These are phyloP conservation scores for Lasiodiplodia citricola DNA, from an alignment of 2,329 filamentous ascomycete species.

Conservation along the genomic window DNA sequence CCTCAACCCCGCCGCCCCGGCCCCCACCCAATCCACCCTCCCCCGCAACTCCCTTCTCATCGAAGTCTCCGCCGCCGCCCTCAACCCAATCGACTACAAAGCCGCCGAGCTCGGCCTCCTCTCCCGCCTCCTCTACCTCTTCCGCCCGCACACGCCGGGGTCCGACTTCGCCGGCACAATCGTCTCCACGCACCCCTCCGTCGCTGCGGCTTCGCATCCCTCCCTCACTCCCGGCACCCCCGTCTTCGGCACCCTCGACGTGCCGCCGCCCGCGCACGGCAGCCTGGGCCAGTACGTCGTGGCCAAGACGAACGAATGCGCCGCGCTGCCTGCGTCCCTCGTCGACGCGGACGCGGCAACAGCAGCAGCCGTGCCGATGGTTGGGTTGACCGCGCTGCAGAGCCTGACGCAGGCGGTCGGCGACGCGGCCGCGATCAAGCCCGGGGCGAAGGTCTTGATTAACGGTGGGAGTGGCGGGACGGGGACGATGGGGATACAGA, in stretches of 20 bases:
- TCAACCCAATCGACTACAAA: constrained; percentile 72
- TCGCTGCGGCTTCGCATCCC: background rate
- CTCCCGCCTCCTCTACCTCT: constrained; percentile 40
- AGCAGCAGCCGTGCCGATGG: too few species aligned
- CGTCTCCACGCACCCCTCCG: constrained; percentile 39
- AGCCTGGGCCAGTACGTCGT: too few species aligned
- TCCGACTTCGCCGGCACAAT: constrained; percentile 61
- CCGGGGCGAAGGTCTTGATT: too few species aligned
- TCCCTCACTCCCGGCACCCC: constrained; percentile 37
- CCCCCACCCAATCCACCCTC: constrained; percentile 46
- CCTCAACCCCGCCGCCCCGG: constrained; percentile 50
- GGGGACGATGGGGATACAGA: too few species aligned
- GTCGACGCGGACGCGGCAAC: too few species aligned
- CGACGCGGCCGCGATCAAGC: too few species aligned
- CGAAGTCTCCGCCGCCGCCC: constrained; percentile 57
- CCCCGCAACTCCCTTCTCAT: constrained; percentile 58
- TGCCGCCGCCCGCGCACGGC: too few species aligned
- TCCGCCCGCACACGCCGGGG: constrained; percentile 50
- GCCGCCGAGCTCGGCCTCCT: constrained; percentile 58
- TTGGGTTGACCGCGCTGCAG: too few species aligned
- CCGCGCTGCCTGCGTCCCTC: too few species aligned
- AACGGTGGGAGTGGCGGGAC: too few species aligned
- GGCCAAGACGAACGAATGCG: too few species aligned
- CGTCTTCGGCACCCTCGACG: constrained; percentile 46
- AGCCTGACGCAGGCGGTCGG: too few species aligned